phyloP scores from a whole-genome alignment of 805 yeast species.

The Schwanniomyces occidentalis region DNA sequence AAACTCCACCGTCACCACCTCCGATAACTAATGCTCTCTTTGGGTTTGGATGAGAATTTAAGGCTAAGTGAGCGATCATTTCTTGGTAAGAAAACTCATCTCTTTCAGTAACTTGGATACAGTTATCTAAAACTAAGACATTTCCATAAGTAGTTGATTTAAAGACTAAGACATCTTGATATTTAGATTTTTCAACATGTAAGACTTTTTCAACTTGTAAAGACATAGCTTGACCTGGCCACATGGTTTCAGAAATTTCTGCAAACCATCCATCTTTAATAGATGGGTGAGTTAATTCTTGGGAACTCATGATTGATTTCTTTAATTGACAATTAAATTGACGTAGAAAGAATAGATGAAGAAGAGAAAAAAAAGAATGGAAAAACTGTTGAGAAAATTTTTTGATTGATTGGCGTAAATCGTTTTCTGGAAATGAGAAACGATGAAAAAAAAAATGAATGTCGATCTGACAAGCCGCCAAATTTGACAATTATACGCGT shows the following conservation, averaged over 20 bases:
- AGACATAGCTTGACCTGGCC: constrained; percentile 99
- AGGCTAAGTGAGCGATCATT: constrained; percentile 93
- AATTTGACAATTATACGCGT: no score
- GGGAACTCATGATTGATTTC: constrained; percentile 11
- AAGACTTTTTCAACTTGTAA: constrained; percentile 83
- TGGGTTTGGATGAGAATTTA: constrained; percentile 93
- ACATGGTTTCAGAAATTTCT: constrained; percentile 91
- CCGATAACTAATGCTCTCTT: constrained; percentile 93
- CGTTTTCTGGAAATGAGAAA: neutral
- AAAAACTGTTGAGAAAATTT: neutral
- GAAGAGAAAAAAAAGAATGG: no score
- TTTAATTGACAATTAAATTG: neutral
- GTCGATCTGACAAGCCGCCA: no score
- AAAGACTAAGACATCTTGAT: constrained; percentile 92
- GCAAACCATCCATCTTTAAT: constrained; percentile 93
- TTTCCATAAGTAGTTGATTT: constrained; percentile 93
- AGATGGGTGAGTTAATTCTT: constrained; percentile 54
- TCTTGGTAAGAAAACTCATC: constrained; percentile 98
- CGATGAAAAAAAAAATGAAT: no score
- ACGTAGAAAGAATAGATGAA: no score
- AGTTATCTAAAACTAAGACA: constrained; percentile 91
- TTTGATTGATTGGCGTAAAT: neutral
- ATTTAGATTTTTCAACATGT: constrained; percentile 81
- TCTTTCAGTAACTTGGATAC: constrained; percentile 94
- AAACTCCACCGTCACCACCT: constrained; percentile 99